Percentiles rank a stretch among this genome's conserved stretches.
Conservation (phyloP, 2,329 filamentous ascomycete genomes). For the Talaromyces marneffei region DNA sequence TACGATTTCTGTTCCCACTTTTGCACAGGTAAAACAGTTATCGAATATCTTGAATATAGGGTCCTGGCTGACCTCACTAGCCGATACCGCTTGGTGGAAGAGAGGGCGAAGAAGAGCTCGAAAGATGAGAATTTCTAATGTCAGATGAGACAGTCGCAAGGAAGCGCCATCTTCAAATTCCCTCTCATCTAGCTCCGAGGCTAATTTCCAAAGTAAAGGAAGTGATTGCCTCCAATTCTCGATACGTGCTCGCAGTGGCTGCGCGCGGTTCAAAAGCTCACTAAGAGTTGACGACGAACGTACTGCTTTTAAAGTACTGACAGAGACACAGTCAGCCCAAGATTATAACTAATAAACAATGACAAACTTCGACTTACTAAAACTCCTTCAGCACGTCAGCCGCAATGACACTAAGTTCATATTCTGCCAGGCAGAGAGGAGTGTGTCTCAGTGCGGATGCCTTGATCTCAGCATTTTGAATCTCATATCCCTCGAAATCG, state of each 20-base stretch:
- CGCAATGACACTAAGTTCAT: not conserved
- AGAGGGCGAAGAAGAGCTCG: constrained; percentile 1
- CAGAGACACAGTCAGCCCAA: not conserved
- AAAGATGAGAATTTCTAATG: constrained; percentile 1
- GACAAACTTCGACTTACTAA: not conserved
- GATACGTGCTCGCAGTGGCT: not conserved
- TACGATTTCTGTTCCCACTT: not conserved
- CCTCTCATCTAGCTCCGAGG: not conserved
- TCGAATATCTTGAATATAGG: constrained; percentile 1
- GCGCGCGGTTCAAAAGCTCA: not conserved
- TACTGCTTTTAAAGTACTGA: not conserved
- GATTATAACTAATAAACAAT: not conserved
- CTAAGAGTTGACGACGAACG: not conserved
- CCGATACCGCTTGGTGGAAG: not conserved
- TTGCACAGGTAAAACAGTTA: not conserved
- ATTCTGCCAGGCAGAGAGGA: not conserved
- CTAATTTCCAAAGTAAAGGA: not conserved
- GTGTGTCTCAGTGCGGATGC: not conserved
- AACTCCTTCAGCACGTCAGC: constrained; percentile 1
- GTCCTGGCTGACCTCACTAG: not conserved
- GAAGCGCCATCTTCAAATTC: not conserved
- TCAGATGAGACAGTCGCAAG: not conserved
- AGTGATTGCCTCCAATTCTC: constrained; percentile 1
- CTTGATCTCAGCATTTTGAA: not conserved
- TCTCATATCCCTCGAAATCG: not conserved